These are phyloP conservation scores for Neoscytalidium dimidiatum DNA, from an alignment of 2,329 filamentous ascomycete species.

Conservation along the genomic window DNA sequence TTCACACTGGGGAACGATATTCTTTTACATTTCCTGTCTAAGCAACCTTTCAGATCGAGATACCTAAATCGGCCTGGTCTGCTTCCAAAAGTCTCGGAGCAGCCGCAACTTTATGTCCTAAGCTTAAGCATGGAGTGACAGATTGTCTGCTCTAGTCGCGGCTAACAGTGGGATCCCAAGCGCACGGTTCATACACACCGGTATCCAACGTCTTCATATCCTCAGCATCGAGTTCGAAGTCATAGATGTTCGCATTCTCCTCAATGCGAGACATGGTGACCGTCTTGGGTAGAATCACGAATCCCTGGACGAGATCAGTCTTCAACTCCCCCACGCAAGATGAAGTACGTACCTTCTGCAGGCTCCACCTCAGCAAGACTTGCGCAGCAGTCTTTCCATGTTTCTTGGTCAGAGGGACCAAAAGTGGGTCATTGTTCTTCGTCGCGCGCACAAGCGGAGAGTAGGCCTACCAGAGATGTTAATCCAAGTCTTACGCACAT, in stretches of 20 bases:
- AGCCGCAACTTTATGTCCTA: neutral
- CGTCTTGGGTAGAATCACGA: slow-evolving; percentile 64
- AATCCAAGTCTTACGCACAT: neutral
- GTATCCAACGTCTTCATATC: slow-evolving; percentile 61
- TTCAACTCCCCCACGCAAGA: neutral
- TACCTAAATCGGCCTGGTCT: neutral
- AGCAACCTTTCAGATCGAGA: neutral
- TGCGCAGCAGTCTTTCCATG: slow-evolving; percentile 61
- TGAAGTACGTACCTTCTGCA: slow-evolving; percentile 53
- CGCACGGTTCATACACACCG: slow-evolving; percentile 57
- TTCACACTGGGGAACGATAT: neutral
- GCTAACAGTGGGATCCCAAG: slow-evolving; percentile 59
- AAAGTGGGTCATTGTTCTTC: slow-evolving; percentile 54
- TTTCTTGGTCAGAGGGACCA: slow-evolving; percentile 56
- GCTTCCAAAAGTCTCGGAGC: neutral
- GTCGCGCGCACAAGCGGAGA: slow-evolving; percentile 47
- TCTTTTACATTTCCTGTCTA: neutral
- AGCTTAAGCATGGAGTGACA: neutral
- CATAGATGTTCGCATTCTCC: slow-evolving; percentile 61
- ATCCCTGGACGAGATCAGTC: slow-evolving; percentile 45
- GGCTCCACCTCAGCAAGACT: slow-evolving; percentile 58
- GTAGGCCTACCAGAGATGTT: slow-evolving; percentile 39
- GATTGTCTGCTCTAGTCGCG: slow-evolving; percentile 27
- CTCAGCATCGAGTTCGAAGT: slow-evolving; percentile 60
- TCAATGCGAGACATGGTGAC: slow-evolving; percentile 61